Evolutionary conservation across 345 rosid genomes (phyloP).

Genomic region (Triadica sebifera): DNA sequence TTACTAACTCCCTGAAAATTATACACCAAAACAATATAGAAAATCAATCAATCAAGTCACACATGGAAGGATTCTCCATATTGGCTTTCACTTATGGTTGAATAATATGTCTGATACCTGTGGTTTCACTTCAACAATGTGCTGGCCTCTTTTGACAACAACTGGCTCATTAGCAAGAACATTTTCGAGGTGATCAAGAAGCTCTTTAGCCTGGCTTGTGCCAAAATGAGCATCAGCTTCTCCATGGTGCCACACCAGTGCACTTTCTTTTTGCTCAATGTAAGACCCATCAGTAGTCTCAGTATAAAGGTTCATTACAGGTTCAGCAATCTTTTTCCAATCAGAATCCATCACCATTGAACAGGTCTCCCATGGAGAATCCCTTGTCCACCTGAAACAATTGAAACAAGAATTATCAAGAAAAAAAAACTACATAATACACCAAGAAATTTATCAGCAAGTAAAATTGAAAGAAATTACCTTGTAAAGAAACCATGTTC

Average conservation of each 20-base stretch:
- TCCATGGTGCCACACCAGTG: conserved; percentile 81
- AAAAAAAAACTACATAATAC: not conserved
- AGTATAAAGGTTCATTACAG: conserved; percentile 71
- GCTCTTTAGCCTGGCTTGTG: conserved; percentile 77
- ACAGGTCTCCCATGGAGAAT: conserved; percentile 59
- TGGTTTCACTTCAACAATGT: conserved; percentile 88
- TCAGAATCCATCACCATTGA: conserved; percentile 36
- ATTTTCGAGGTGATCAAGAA: conserved; percentile 75
- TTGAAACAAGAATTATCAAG: not conserved
- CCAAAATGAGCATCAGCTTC: conserved; percentile 75
- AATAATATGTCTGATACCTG: conserved; percentile 49
- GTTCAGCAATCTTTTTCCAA: conserved; percentile 70
- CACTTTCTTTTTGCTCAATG: conserved; percentile 77
- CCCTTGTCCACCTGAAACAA: conserved; percentile 50
- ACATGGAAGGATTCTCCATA: not conserved
- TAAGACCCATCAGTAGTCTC: conserved; percentile 84
- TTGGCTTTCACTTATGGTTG: not conserved
- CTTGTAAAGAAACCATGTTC: conserved; percentile 82
- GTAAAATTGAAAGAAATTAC: conserved; percentile 28
- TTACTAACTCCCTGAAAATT: conserved; percentile 64
- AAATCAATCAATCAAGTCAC: not conserved
- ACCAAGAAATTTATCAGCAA: not conserved
- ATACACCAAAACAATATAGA: conserved; percentile 11
- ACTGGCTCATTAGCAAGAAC: conserved; percentile 88
- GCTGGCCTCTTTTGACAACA: conserved; percentile 73